Evolutionary conservation across 1,284 basidiomycete species (phyloP), one percentile per base, ranked within the genome.

Genomic region (Austroboletus niveus): DNA sequence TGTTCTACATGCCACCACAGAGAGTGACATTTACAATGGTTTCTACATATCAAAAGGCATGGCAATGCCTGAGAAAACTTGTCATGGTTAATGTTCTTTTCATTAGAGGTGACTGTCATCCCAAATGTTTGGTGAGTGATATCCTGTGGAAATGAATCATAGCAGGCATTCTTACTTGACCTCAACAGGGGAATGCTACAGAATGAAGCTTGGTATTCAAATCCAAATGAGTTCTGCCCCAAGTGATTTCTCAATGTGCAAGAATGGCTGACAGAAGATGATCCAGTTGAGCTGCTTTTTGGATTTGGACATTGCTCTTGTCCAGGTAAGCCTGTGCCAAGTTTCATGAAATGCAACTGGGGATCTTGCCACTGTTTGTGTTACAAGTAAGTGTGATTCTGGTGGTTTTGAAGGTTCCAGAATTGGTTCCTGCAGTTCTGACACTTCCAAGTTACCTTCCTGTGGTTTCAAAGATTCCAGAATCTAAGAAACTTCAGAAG

Each of bases 21-120:
- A 27, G 1, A 52, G 29, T 15, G 56, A 64, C 47, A 20, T 63
- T 8, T 61, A 66, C 31, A 34, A 47, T 8, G 50, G 46, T 34
- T 54, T 52, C 44, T 53, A 49, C n/a, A 66, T 65, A 46, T 62
- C 64, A 3, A 54, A 65, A 50, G 64, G 62, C 51, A 35, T 11
- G 46, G 41, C 2, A 15, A 20, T 6, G 22, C 8, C 3, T 32
- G 9, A 27, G 17, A 30, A 9, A 14, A 0, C 15, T 12, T 29
- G 8, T 9, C 29, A 3, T 5, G 5, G 31, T n/a, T 22, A 38
- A 20, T 11, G 10, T 35, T n/a, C 11, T 20, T 31, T 31, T 11
- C 11, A 10, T n/a, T 10, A 57, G 56, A 53, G 2, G 44, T 54
- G 5, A 55, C 32, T 8, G 20, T 62, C 10, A 4, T 63, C 6